Conservation (phyloP, 352 stramenopile species). For the Stramenopiles sp. region DNA sequence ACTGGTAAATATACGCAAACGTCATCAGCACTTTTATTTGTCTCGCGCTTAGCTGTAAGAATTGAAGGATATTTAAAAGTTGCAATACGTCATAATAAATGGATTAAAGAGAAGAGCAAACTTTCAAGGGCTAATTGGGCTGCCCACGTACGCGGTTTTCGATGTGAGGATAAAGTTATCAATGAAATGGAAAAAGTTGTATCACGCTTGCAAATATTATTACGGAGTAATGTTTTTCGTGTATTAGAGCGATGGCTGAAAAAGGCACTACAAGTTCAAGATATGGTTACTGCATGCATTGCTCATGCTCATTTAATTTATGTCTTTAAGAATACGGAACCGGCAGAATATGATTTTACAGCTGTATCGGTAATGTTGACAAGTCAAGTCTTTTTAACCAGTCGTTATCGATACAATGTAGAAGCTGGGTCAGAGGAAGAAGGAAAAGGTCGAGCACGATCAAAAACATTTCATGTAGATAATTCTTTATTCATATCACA, state of each 20-base stretch:
- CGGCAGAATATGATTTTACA: slow-evolving; percentile 29
- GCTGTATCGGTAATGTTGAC: slow-evolving; percentile 25
- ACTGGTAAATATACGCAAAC: slow-evolving; percentile 23
- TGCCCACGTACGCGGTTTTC: slow-evolving; percentile 16
- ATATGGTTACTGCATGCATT: slow-evolving; percentile 43
- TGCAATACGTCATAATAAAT: slow-evolving; percentile 11
- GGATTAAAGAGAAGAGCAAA: background rate
- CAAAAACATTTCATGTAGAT: slow-evolving; percentile 1
- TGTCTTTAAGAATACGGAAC: slow-evolving; percentile 51
- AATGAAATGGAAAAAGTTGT: slow-evolving; percentile 8
- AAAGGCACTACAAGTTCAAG: slow-evolving; percentile 30
- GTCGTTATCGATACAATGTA: slow-evolving; percentile 53
- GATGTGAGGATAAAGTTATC: slow-evolving; percentile 13
- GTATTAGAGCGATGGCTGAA: too few relatives aligned
- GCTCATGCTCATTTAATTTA: slow-evolving; percentile 67
- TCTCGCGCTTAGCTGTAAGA: slow-evolving; percentile 45
- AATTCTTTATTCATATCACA: slow-evolving; percentile 39
- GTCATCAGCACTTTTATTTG: slow-evolving; percentile 52
- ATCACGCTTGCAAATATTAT: too few relatives aligned
- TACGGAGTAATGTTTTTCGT: too few relatives aligned
- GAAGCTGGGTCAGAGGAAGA: slow-evolving; percentile 18
- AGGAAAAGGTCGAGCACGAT: slow-evolving; percentile 7
- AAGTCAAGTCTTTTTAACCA: slow-evolving; percentile 57
- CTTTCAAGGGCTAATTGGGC: slow-evolving; percentile 9
- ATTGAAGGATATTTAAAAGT: slow-evolving; percentile 60